Conservation (phyloP, 805 yeast species). For the Ogataea populi-albae region DNA sequence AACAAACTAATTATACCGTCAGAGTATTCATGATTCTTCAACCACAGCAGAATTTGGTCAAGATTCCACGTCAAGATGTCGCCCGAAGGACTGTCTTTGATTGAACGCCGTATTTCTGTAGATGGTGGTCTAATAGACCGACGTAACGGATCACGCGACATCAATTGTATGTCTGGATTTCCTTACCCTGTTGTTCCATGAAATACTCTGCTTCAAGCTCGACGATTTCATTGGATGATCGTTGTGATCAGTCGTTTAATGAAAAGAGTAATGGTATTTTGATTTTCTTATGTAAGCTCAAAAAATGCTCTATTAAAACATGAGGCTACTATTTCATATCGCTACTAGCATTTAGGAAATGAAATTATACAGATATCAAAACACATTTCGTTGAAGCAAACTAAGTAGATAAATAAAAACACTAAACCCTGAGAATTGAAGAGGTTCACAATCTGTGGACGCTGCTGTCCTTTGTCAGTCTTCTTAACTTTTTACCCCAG, state of each 20-base stretch:
- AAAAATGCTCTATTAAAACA: background rate
- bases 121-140: no score
- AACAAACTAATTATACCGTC: conserved; percentile 35
- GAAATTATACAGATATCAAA: background rate
- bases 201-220: no score
- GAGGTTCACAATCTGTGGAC: conserved; percentile 8
- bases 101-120: no score
- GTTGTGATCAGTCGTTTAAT: background rate
- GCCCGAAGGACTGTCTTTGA: conserved; percentile 15
- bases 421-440: background rate
- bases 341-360: background rate
- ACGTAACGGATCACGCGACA: no score
- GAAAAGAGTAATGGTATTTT: background rate
- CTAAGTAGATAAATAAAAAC: no score
- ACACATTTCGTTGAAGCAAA: no score
- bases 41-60: conserved; percentile 32
- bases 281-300: background rate
- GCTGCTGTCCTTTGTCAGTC: conserved; percentile 19
- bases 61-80: conserved; percentile 30
- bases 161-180: no score
- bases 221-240: no score
- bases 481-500: conserved; percentile 22
- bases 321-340: background rate
- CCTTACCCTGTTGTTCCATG: no score
- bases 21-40: conserved; percentile 23